phyloP scores from a whole-genome alignment of 345 rosid species.

The Eucalyptus cladocalyx region DNA sequence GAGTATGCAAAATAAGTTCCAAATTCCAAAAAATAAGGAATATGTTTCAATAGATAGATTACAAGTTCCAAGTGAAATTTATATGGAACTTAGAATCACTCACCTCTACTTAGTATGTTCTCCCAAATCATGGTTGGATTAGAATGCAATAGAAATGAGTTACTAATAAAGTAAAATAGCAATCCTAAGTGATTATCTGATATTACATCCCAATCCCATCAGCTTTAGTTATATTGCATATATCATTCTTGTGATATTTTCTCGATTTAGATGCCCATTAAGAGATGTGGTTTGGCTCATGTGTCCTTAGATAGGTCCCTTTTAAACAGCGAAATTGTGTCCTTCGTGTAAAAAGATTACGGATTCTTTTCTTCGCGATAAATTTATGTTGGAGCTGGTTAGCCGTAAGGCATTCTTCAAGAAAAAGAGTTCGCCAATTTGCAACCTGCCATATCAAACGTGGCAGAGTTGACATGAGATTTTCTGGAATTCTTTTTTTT shows the following conservation, averaged over 20 bases:
- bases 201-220: neutral
- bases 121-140: neutral
- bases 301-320: neutral
- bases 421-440: neutral
- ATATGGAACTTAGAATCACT: too few relatives aligned
- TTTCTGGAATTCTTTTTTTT: neutral
- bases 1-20: too few relatives aligned
- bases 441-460: neutral
- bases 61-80: accelerated
- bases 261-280: neutral
- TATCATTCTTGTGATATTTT: neutral
- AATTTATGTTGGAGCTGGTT: neutral
- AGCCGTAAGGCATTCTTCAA: neutral
- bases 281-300: neutral
- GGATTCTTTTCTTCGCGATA: neutral
- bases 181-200: neutral
- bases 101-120: too few relatives aligned
- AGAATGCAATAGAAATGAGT: neutral
- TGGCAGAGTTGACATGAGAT: neutral
- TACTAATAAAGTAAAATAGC: neutral
- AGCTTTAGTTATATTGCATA: neutral
- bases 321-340: neutral
- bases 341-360: neutral
- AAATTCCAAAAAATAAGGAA: too few relatives aligned
- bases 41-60: accelerated